These are phyloP conservation scores for Ophiobolus disseminans DNA, from an alignment of 2,329 filamentous ascomycete genomes.

Conservation along the genomic window DNA sequence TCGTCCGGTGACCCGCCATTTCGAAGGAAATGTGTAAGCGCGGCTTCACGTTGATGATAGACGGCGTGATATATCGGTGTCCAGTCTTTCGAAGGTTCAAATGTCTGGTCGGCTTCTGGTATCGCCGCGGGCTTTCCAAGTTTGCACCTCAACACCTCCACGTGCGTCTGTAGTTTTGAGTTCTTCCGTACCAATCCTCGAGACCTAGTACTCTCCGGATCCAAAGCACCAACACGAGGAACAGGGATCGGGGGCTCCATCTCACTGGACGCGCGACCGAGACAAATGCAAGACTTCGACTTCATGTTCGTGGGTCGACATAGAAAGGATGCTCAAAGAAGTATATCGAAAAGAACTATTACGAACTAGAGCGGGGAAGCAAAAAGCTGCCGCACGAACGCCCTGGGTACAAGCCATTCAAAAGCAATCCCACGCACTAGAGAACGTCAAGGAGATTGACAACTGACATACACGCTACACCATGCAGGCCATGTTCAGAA, in stretches of 20 bases:
- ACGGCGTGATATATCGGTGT: constrained; percentile 41
- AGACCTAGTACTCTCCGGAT: constrained; percentile 15
- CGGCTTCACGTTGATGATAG: constrained; percentile 40
- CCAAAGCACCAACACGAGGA: constrained; percentile 19
- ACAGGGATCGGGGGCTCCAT: constrained; percentile 24
- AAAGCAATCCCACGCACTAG: constrained; percentile 2
- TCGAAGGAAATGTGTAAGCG: constrained; percentile 39
- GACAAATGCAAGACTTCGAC: constrained; percentile 29
- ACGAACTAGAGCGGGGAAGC: too few species aligned
- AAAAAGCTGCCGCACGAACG: constrained; percentile 2
- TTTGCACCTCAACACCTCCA: constrained; percentile 42
- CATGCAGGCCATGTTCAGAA: too few species aligned
- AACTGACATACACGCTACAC: too few species aligned
- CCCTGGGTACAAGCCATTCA: not conserved
- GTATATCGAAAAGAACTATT: not conserved
- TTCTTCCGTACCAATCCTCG: constrained; percentile 23
- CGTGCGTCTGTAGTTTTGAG: constrained; percentile 38
- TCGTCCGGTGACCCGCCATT: constrained; percentile 38
- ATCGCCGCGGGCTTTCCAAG: constrained; percentile 29
- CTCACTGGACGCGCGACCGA: constrained; percentile 17
- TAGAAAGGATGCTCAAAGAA: constrained; percentile 7
- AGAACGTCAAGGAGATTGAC: not conserved
- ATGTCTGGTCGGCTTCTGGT: constrained; percentile 7
- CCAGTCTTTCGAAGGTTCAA: constrained; percentile 37
- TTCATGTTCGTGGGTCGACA: constrained; percentile 9